Base-by-base conservation (phyloP, 805 yeast species). In the Tetrapisispora pingtungensis region DNA sequence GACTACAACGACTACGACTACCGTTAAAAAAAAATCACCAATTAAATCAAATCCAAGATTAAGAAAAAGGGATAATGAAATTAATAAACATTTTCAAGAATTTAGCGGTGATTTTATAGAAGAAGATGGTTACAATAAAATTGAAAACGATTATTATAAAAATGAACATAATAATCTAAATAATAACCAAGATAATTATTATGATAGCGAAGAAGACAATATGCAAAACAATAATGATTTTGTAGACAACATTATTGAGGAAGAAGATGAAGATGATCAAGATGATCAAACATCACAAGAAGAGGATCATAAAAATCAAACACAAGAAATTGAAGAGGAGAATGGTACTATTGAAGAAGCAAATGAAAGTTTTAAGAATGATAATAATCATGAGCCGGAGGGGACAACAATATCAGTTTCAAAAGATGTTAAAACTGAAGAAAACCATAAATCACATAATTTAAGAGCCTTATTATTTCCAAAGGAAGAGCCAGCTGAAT, bases 1-100 rank as follows among this genome's bases (percentile, higher is more conserved):
- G 7, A 73, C 75, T 1, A 67, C 71, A 1, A 67, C 71, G 40
- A 56, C 71, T 53, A 44, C 59, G 51, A 35, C 34, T 4, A 42
- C 44, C 1, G 24, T 48, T 45, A 56, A 43, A 46, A 49, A 33
- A 46, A 53, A 46, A 42, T 48, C 46, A 34, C 47, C 35, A 26
- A 14, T 33, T 19, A 28, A 40, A 27, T 17, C 31, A 18, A 37
- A 27, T 10, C 20, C 22, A 17, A 37, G 26, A 37, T 18, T 26
- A 27, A 37, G 26, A 22, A 40, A 14, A n/a, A 33, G 34, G 12
- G 22, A 33, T 48, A 39, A 24, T 50, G 64, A 53, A 12, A 47
- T 58, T 17, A 49, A 64, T 26, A 45, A 48, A 12, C 63, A 61
- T 43, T 64, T 63, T 36, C 56, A 61, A 40, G 60, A 58, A 38